A percentile compares a stretch with the other conserved stretches of the same genome.
Conservation (phyloP, 2,329 filamentous ascomycete genomes). For the Arthroderma uncinatum region DNA sequence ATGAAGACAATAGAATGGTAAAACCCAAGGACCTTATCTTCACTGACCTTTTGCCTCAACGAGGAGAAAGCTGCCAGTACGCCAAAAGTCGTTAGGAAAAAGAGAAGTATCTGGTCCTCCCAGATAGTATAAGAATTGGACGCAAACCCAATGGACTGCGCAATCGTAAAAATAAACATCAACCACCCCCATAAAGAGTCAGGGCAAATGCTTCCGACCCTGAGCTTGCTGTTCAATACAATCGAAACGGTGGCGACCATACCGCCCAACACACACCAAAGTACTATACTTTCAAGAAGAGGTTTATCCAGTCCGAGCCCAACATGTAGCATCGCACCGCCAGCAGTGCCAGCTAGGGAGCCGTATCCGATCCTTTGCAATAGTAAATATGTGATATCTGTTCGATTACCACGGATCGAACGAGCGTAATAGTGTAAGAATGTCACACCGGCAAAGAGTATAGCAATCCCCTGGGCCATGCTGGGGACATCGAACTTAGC, state of each 20-base stretch:
- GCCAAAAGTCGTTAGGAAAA: slow-evolving; percentile 83
- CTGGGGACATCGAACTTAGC: slow-evolving; percentile 78
- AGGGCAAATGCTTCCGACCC: slow-evolving; percentile 47
- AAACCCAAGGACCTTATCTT: slow-evolving; percentile 62
- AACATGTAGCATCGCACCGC: slow-evolving; percentile 20
- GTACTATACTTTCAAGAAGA: slow-evolving; percentile 25
- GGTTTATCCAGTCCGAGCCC: slow-evolving; percentile 22
- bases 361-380: slow-evolving; percentile 43
- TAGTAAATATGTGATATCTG: slow-evolving; percentile 43
- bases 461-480: slow-evolving; percentile 68
- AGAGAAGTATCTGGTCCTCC: slow-evolving; percentile 90
- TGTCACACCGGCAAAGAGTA: slow-evolving; percentile 58
- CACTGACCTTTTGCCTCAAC: slow-evolving; percentile 54
- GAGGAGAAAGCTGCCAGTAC: slow-evolving; percentile 63
- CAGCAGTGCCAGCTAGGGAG: slow-evolving; percentile 33
- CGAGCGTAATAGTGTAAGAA: slow-evolving; percentile 63
- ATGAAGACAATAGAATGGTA: slow-evolving; percentile 81
- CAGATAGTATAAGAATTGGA: slow-evolving; percentile 98
- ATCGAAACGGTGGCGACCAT: slow-evolving; percentile 34
- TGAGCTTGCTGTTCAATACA: slow-evolving; percentile 29
- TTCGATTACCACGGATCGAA: slow-evolving; percentile 42
- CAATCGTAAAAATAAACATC: slow-evolving; percentile 65
- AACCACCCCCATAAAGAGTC: slow-evolving; percentile 82
- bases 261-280: slow-evolving; percentile 36
- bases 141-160: slow-evolving; percentile 85